These are phyloP conservation scores for Monilinia laxa DNA, from an alignment of 2,329 filamentous ascomycete genomes.

Conservation along the genomic window DNA sequence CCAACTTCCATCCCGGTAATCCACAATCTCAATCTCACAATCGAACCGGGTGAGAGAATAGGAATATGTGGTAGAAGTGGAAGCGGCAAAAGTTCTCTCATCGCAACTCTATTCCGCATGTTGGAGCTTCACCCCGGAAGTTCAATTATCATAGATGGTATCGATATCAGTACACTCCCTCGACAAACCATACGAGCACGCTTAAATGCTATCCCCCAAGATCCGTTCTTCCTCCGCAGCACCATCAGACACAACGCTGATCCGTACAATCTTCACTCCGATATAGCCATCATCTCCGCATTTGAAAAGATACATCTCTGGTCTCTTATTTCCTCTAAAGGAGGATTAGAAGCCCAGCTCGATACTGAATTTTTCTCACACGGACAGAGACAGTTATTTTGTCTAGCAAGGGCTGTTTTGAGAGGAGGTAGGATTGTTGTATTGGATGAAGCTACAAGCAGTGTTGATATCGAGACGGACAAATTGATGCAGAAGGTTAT, in stretches of 20 bases:
- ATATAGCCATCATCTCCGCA: conserved; percentile 46
- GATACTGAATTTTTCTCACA: conserved; percentile 64
- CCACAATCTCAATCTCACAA: conserved; percentile 45
- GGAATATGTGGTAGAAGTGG: conserved; percentile 49
- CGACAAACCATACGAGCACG: conserved; percentile 48
- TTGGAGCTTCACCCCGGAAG: conserved; percentile 44
- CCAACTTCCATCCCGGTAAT: conserved; percentile 29
- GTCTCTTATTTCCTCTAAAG: conserved; percentile 28
- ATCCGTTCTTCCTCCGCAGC: conserved; percentile 50
- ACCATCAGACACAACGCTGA: conserved; percentile 51
- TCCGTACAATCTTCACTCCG: conserved; percentile 42
- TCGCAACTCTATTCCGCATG: conserved; percentile 51
- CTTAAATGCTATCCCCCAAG: conserved; percentile 47
- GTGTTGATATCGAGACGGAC: conserved; percentile 58
- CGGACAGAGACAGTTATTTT: conserved; percentile 52
- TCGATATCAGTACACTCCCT: conserved; percentile 48
- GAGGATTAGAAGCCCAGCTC: conserved; percentile 41
- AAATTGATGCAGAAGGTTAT: conserved; percentile 56
- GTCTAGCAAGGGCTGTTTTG: conserved; percentile 49
- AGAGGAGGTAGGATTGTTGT: conserved; percentile 43
- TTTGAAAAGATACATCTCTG: conserved; percentile 46
- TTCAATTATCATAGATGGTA: conserved; percentile 48
- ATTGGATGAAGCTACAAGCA: conserved; percentile 48
- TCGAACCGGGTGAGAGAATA: conserved; percentile 52
- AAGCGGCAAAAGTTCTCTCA: conserved; percentile 47